Evolutionary conservation across 108 stramenopile species (phyloP), one percentile per base, ranked within the genome.

Genomic region (Thalassiosira profunda): DNA sequence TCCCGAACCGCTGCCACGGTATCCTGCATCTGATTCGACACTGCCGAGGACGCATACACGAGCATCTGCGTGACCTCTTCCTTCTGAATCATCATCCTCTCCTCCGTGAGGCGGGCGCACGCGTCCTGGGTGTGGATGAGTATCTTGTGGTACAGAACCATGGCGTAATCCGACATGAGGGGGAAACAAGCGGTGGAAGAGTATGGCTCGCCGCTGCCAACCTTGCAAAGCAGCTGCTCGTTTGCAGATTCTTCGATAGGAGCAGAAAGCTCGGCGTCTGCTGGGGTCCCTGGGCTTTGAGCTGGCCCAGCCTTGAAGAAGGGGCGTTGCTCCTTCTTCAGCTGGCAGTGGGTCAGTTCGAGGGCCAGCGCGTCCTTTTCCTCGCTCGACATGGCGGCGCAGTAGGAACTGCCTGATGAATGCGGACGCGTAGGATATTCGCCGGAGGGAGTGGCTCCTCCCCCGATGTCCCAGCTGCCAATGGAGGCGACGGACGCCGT

Each of bases 311-410:
- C n/a, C n/a, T n/a, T n/a, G 40, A 62, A 76, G 20, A 63, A 38
- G 0, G 47, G 14, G 14, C 63, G 54, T 17, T 52, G 48, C 21
- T 33, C 55, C 31, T 64, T 69, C 48, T 26, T 59, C 20, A 77
- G 59, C 36, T 77, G 67, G 44, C 76, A 77, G 26, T 60, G 21
- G 6, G 76, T 70, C 63, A 77, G 46, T 51, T 77, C 76, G 28
- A 77, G 28, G 20, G 76, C 76, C 9, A 77, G 60, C 17, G 70
- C 9, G 3, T 70, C 57, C 14, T 63, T 56, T 34, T 77, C 63
- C 26, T 69, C 68, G 2, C 35, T 40, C 37, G 76, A 65, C 76
- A 77, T 70, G 46, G 76, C 53, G 28, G 76, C 63, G 26, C 67
- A 77, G 47, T 58, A 77, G 21, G 33, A 30, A 18, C 35, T 37